Evolutionary conservation across 345 rosid species (phyloP).

Genomic region (Populus alba): DNA sequence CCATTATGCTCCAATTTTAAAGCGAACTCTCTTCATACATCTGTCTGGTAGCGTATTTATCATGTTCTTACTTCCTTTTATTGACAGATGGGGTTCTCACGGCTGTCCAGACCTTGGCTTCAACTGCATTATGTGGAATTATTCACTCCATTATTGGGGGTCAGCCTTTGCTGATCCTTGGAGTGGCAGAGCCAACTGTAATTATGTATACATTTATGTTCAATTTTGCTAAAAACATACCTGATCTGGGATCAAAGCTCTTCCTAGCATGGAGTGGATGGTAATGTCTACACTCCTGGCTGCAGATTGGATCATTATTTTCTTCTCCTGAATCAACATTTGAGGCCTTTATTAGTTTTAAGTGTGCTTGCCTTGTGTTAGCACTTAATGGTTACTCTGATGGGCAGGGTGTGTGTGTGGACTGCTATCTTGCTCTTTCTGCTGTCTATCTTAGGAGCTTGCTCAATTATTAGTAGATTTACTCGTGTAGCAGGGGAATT

Average conservation of each 20-base stretch:
- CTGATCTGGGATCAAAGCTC: constrained; percentile 33
- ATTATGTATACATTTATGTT: constrained; percentile 35
- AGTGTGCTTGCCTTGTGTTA: background rate
- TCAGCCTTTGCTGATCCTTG: constrained; percentile 34
- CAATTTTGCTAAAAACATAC: constrained; percentile 27
- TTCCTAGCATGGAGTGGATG: constrained; percentile 35
- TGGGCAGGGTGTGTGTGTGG: constrained; percentile 33
- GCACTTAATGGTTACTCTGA: background rate
- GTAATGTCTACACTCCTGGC: constrained; percentile 18
- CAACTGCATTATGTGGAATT: constrained; percentile 30
- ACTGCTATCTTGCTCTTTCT: constrained; percentile 30
- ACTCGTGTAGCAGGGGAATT: constrained; percentile 29
- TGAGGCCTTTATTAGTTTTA: background rate
- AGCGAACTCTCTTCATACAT: background rate
- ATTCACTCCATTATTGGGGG: constrained; percentile 33
- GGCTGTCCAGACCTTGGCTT: constrained; percentile 31
- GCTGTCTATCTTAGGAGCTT: constrained; percentile 26
- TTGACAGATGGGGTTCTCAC: constrained; percentile 26
- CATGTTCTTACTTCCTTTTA: background rate
- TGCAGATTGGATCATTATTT: constrained; percentile 1
- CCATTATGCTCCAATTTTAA: background rate
- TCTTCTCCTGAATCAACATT: background rate
- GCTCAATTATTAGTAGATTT: constrained; percentile 32
- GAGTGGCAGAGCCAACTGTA: constrained; percentile 37
- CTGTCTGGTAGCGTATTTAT: background rate